Evolutionary conservation across 768 basidiomycete genomes (phyloP), one percentile per base, ranked within the genome.

Genomic region (Myochromella boudieri): DNA sequence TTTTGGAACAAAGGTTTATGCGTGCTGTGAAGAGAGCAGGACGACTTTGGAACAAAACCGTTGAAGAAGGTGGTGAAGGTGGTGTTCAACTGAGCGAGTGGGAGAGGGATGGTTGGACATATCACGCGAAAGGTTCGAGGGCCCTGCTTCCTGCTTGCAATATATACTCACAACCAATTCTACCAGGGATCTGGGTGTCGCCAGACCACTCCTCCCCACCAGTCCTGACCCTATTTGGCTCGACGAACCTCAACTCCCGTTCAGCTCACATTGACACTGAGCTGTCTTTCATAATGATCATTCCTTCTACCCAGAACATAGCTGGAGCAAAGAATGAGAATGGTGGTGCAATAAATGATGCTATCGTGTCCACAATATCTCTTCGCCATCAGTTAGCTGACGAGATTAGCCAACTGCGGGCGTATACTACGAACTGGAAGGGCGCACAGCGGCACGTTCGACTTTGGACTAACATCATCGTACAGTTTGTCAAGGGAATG

Each of bases 51-150:
- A 48, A 57, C 12, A 48, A 49, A 18, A 40, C 52, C 17, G 37
- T 52, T n/a, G 53, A 48, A 26, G 52, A 21, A n/a, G 55, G 55
- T 8, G 60, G 53, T 25, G 67, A 70, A 3, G 59, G 67, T 26
- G 80, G 82, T 0, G 76, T 99, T 18, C 73, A 82, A 44, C 71
- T 99, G 51, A 77, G 71, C 48, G 95, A 99, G 65, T 99, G 97
- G 97, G 78, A 83, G 60, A 79, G 78, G 53, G 69, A 75, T 18
- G 91, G 87, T 3, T 99, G 97, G 97, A 98, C 97, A 1, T 99
- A 99, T 68, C 97, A 99, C 60, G 91, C 97, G 20, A 99, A 99
- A 77, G 97, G 95, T 95, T 51, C 29, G 64, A 53, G 28, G n/a
- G n/a, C n/a, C n/a, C n/a, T n/a, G n/a, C 6, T 26, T 22, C 41